phyloP scores from a whole-genome alignment of 192 early-diverging fungal genomes.

The Geosiphon pyriformis region DNA sequence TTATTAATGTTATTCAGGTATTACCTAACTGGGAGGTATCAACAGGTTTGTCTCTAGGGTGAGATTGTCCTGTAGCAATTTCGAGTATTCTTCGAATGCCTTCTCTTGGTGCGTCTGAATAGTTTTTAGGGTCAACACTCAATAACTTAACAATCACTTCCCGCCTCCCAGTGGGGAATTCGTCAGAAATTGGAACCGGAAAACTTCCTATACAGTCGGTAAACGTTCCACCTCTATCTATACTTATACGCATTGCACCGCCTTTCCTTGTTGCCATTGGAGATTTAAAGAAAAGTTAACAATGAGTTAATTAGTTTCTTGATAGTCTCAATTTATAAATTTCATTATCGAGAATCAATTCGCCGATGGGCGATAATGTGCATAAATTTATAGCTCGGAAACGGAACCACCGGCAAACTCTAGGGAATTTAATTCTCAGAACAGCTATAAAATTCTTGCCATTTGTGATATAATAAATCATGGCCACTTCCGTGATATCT shows the following conservation, averaged over 20 bases:
- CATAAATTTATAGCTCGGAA: too few species aligned
- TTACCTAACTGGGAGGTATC: conserved; percentile 65
- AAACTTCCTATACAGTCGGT: conserved; percentile 88
- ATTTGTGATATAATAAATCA: too few species aligned
- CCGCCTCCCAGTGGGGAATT: conserved; percentile 40
- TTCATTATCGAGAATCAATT: too few species aligned
- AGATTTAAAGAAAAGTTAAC: too few species aligned
- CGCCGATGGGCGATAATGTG: too few species aligned
- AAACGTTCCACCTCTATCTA: conserved; percentile 96
- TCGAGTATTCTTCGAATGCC: conserved; percentile 87
- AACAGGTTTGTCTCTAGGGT: conserved; percentile 63
- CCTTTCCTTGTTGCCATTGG: neutral
- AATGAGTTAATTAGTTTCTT: too few species aligned
- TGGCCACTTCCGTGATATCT: too few species aligned
- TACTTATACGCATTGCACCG: conserved; percentile 53
- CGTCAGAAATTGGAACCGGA: conserved; percentile 45
- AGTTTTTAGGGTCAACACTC: conserved; percentile 85
- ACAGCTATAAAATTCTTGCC: neutral
- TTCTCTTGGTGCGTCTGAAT: conserved; percentile 90
- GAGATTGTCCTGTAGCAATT: conserved; percentile 60
- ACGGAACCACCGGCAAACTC: too few species aligned
- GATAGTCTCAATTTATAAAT: too few species aligned
- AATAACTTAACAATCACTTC: conserved; percentile 88
- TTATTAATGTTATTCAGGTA: neutral
- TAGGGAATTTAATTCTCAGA: neutral